Conservation (phyloP, 2,329 filamentous ascomycete species). For the Fusarium armeniacum region DNA sequence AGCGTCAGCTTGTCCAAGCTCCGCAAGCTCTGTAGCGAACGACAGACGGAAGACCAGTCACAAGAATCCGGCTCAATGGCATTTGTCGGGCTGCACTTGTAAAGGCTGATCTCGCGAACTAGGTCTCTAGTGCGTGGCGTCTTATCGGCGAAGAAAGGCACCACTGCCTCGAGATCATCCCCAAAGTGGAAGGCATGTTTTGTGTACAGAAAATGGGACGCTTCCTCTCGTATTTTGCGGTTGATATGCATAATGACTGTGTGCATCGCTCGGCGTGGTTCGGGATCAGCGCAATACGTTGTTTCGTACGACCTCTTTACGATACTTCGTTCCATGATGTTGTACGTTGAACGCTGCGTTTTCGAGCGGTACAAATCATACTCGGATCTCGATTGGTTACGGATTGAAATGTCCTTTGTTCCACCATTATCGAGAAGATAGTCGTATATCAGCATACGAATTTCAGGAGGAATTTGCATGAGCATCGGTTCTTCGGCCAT, state of each 20-base stretch:
- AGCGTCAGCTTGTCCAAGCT: conserved; percentile 62
- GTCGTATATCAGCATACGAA: conserved; percentile 61
- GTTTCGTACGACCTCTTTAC: conserved; percentile 62
- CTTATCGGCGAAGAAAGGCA: conserved; percentile 71
- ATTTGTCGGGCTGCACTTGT: conserved; percentile 67
- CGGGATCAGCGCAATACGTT: conserved; percentile 61
- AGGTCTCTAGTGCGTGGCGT: conserved; percentile 62
- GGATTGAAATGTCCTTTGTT: conserved; percentile 57
- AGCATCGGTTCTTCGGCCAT: conserved; percentile 48
- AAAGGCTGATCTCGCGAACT: conserved; percentile 65
- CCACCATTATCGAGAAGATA: conserved; percentile 61
- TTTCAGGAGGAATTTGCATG: conserved; percentile 57
- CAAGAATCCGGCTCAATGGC: conserved; percentile 55
- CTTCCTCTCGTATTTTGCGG: conserved; percentile 67
- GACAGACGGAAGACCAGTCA: conserved; percentile 68
- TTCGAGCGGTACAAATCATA: conserved; percentile 38
- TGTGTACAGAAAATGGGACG: conserved; percentile 68
- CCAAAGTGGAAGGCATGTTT: conserved; percentile 71
- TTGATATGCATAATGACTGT: conserved; percentile 62
- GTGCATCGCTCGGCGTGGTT: conserved; percentile 54
- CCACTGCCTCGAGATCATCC: conserved; percentile 70
- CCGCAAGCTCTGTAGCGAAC: conserved; percentile 58
- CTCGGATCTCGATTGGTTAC: conserved; percentile 53
- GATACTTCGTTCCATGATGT: conserved; percentile 58
- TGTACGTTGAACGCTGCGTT: conserved; percentile 56